phyloP scores from a whole-genome alignment of 2,329 filamentous ascomycete genomes.

The Penicillium vulpinum region DNA sequence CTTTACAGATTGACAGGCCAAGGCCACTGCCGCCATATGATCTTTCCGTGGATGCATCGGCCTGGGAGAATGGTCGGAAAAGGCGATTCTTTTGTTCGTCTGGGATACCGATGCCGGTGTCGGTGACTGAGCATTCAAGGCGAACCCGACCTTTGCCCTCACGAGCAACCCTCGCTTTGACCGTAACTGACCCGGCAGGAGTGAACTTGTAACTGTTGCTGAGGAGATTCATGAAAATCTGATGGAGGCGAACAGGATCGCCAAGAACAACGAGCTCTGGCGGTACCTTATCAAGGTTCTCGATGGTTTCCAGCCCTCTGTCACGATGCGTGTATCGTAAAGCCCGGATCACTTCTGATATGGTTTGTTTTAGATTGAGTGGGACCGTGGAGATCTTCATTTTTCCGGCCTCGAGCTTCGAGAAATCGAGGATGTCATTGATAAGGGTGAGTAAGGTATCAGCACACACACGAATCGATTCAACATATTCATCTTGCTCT shows the following conservation, averaged over 20 bases:
- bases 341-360: conserved; percentile 64
- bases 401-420: conserved; percentile 79
- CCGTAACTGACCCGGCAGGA: conserved; percentile 79
- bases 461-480: conserved; percentile 65
- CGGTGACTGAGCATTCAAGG: conserved; percentile 80
- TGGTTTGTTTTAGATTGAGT: conserved; percentile 71
- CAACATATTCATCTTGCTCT: conserved; percentile 63
- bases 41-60: conserved; percentile 83
- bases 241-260: conserved; percentile 78
- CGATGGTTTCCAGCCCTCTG: conserved; percentile 59
- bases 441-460: conserved; percentile 82
- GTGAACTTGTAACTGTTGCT: conserved; percentile 96
- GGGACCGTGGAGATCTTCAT: conserved; percentile 86
- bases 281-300: conserved; percentile 63
- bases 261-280: conserved; percentile 70
- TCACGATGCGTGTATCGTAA: conserved; percentile 64
- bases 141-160: conserved; percentile 71
- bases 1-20: conserved; percentile 91
- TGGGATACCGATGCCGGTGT: conserved; percentile 90
- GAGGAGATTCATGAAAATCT: conserved; percentile 78
- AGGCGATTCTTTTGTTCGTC: conserved; percentile 74
- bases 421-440: conserved; percentile 89
- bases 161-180: conserved; percentile 70
- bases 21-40: conserved; percentile 92
- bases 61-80: conserved; percentile 90